Evolutionary conservation across 768 basidiomycete species (phyloP).

Genomic region (Leccinum pellstonianum): DNA sequence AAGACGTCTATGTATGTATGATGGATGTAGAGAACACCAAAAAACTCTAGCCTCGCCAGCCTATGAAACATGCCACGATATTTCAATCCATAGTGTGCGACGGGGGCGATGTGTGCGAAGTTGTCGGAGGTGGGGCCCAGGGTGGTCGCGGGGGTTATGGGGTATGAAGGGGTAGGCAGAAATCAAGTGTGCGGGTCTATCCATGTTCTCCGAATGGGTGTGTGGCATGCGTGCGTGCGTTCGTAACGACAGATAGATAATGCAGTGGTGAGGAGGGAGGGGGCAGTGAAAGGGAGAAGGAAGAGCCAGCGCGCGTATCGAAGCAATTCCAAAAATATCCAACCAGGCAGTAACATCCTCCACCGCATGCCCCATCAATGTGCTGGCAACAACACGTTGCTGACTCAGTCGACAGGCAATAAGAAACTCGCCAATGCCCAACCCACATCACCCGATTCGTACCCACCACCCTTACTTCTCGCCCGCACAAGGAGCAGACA

Average conservation of each 20-base stretch:
- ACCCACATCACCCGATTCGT: constrained; percentile 50
- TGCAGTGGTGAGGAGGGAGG: constrained; percentile 1
- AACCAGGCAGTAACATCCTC: constrained; percentile 1
- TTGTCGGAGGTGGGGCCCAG: constrained; percentile 5
- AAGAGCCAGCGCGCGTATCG: constrained; percentile 12
- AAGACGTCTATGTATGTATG: constrained; percentile 4
- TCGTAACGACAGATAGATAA: constrained; percentile 14
- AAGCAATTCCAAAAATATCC: constrained; percentile 10
- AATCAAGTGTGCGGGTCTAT: neutral
- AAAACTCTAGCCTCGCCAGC: constrained; percentile 3
- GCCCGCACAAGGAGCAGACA: constrained; percentile 74
- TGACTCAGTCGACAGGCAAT: constrained; percentile 49
- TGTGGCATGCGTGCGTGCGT: neutral
- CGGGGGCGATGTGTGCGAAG: neutral
- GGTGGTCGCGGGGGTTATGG: neutral
- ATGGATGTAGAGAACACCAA: neutral
- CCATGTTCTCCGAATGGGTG: neutral
- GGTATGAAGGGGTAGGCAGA: neutral
- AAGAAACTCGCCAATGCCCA: constrained; percentile 86
- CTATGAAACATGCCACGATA: constrained; percentile 4
- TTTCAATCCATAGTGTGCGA: constrained; percentile 4
- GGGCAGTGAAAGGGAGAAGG: neutral
- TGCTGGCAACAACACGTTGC: neutral
- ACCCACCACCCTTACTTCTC: constrained; percentile 23
- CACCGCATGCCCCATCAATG: constrained; percentile 6